Evolutionary conservation across 228 moss, liverwort and hornwort species (phyloP), one percentile per base, ranked within the genome.

Genomic region (Sphagnum fallax): DNA sequence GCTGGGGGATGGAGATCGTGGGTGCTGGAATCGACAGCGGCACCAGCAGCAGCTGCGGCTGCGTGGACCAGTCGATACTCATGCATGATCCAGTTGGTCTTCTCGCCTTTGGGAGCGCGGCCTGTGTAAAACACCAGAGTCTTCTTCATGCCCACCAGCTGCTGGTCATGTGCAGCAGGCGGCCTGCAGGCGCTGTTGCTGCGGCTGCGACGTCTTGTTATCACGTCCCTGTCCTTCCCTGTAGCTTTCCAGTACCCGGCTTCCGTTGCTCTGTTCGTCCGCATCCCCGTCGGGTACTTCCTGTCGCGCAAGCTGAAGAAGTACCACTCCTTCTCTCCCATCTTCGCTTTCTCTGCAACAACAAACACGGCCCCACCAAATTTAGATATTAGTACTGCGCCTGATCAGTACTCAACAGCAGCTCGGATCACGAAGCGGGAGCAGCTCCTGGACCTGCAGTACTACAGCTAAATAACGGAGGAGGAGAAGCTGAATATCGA

Each of bases 241-340:
- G 88, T 88, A 11, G 88, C 88, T 62, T 88, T 88, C 88, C 88
- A 88, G 72, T 88, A 88, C 1, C 88, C 88, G 62, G 71, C 77
- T 69, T 88, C 84, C 5, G 88, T 88, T 14, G 88, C 88, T 47
- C 88, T 71, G 60, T 88, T 88, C 48, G 84, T 88, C 15, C 88
- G 74, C 84, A 77, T 88, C 70, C 88, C 88, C 0, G 88, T 88
- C 0, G 88, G 88, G 47, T 88, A 88, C 70, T 88, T 88, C 0
- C 84, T 81, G 71, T 88, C 88, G 16, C 82, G 84, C 53, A 75
- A 67, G 58, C 88, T 88, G 75, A 82, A 88, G 50, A 84, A 88
- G 67, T 84, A 88, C 88, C 88, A 88, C 53, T 88, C 88, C 63
- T 84, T 84, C 73, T 88, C 88, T 51, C 88, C 88, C 2, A 88